phyloP scores from a whole-genome alignment of 768 basidiomycete genomes.

The Pilatotrama ljubarskyi region DNA sequence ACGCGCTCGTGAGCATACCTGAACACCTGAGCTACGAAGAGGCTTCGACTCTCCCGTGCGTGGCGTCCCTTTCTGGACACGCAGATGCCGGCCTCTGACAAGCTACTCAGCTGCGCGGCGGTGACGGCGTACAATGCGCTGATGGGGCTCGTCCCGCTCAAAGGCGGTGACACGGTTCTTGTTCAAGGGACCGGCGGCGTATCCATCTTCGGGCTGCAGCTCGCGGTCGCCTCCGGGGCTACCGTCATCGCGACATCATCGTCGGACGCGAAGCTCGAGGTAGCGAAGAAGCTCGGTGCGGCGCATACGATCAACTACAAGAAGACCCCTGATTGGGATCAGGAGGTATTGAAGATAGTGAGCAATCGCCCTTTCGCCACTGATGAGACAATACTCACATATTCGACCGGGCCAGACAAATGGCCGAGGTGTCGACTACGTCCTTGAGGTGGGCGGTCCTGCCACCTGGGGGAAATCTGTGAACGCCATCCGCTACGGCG shows the following conservation, averaged over 20 bases:
- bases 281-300: conserved; percentile 52
- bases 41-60: conserved; percentile 62
- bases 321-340: conserved; percentile 56
- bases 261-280: conserved; percentile 59
- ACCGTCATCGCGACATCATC: conserved; percentile 68
- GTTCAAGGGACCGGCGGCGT: conserved; percentile 61
- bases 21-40: conserved; percentile 61
- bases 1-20: conserved; percentile 50
- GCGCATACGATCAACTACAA: conserved; percentile 66
- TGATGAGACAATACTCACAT: no score
- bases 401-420: conserved; percentile 27
- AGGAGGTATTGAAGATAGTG: conserved; percentile 50
- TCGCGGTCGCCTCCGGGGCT: conserved; percentile 64
- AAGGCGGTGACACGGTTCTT: conserved; percentile 60
- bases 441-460: conserved; percentile 55
- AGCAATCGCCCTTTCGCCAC: no score
- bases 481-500: conserved; percentile 40
- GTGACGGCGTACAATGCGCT: conserved; percentile 67
- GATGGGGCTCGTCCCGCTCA: conserved; percentile 47
- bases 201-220: conserved; percentile 56
- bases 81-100: neutral
- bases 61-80: neutral
- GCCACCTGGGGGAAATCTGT: conserved; percentile 50
- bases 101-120: conserved; percentile 48
- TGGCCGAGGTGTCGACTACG: conserved; percentile 36